Conservation (phyloP, 2,329 filamentous ascomycete species). For the Aureobasidium sp. region DNA sequence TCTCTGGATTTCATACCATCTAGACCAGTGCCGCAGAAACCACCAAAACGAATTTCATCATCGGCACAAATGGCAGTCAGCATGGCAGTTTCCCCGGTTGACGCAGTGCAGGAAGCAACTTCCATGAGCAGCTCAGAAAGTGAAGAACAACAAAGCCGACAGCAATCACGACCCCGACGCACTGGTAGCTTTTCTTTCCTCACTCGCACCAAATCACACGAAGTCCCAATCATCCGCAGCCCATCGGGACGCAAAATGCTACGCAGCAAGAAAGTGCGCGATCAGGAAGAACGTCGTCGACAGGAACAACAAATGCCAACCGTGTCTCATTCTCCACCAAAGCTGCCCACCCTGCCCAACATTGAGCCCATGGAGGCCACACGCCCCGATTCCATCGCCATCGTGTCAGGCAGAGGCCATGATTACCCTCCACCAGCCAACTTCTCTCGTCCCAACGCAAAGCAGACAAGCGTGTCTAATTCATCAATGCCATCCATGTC, state of each 20-base stretch:
- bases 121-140: slow-evolving; percentile 10
- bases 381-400: slow-evolving; percentile 56
- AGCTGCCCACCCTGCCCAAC: slow-evolving; percentile 46
- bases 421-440: slow-evolving; percentile 29
- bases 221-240: slow-evolving; percentile 17
- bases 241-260: slow-evolving; percentile 24
- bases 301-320: slow-evolving; percentile 46
- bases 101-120: slow-evolving; percentile 5
- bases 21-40: slow-evolving; percentile 2
- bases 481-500: slow-evolving; percentile 9
- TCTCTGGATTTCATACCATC: background rate
- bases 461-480: background rate
- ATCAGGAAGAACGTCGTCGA: slow-evolving; percentile 47
- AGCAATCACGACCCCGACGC: slow-evolving; percentile 9
- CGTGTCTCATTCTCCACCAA: slow-evolving; percentile 53
- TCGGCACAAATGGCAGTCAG: background rate
- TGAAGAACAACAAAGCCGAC: background rate
- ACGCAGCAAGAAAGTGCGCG: slow-evolving; percentile 36
- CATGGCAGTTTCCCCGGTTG: background rate
- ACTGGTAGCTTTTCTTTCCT: slow-evolving; percentile 18
- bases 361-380: slow-evolving; percentile 58
- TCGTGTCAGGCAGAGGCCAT: slow-evolving; percentile 45
- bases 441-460: slow-evolving; percentile 32
- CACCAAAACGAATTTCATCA: slow-evolving; percentile 2
- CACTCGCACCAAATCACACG: slow-evolving; percentile 17